These are phyloP conservation scores for Tricholoma hemisulphureum DNA, from an alignment of 768 basidiomycete species.

Conservation along the genomic window DNA sequence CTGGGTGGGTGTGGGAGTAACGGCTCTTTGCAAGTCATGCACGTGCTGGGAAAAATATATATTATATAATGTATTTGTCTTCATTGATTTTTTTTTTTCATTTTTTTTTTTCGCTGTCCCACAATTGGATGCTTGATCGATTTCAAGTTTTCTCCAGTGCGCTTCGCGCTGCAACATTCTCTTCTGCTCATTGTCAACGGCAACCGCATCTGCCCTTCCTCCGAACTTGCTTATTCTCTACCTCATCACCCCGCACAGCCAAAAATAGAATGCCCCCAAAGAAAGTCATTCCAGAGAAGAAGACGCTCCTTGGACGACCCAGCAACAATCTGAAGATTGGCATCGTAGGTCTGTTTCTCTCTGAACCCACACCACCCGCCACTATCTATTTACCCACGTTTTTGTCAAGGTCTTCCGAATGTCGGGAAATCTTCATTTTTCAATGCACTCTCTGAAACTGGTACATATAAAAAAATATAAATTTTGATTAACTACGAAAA, in stretches of 20 bases:
- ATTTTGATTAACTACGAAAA: slow-evolving; percentile 4
- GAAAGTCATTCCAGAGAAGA: slow-evolving; percentile 83
- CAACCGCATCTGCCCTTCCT: slow-evolving; percentile 5
- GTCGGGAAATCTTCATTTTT: slow-evolving; percentile 99
- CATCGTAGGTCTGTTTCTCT: slow-evolving; percentile 81
- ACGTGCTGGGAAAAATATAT: too few species aligned
- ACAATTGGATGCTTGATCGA: slow-evolving; percentile 25
- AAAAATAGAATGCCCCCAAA: slow-evolving; percentile 90
- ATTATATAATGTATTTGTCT: slow-evolving; percentile 15
- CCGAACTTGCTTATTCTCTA: slow-evolving; percentile 29
- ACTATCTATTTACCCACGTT: slow-evolving; percentile 17
- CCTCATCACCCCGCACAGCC: slow-evolving; percentile 34
- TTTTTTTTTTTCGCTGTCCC: slow-evolving; percentile 4
- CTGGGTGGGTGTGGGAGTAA: too few species aligned
- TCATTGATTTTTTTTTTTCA: slow-evolving; percentile 13
- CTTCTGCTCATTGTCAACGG: slow-evolving; percentile 13
- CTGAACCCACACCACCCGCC: slow-evolving; percentile 2
- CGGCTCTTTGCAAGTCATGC: too few species aligned
- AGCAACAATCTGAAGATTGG: slow-evolving; percentile 98
- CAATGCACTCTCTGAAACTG: slow-evolving; percentile 91
- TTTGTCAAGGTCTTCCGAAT: slow-evolving; percentile 75
- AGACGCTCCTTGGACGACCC: slow-evolving; percentile 83
- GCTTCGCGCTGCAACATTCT: slow-evolving; percentile 8
- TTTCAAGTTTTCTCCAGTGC: slow-evolving; percentile 18
- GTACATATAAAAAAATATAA: slow-evolving; percentile 42